Percentiles rank a stretch among this genome's conserved stretches.
phyloP scores from a whole-genome alignment of 805 yeast species.

The Starmera caribaea region DNA sequence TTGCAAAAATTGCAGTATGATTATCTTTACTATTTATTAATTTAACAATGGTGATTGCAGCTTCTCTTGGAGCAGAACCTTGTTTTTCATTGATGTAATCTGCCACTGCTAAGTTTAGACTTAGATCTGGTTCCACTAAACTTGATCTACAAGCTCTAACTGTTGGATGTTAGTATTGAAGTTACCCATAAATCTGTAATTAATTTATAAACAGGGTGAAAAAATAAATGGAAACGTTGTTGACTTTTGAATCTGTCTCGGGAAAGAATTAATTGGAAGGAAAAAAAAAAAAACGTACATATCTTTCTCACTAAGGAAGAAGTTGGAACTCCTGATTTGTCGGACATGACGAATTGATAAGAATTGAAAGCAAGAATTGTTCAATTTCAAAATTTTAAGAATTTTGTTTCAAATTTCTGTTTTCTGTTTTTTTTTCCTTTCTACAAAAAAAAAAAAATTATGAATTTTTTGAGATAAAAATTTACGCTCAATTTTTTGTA shows the following conservation, averaged over 20 bases:
- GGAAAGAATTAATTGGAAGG: background rate
- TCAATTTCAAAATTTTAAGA: background rate
- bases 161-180: conserved; percentile 8
- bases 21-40: conserved; percentile 76
- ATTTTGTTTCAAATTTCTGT: background rate
- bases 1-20: conserved; percentile 75
- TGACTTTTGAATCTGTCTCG: background rate
- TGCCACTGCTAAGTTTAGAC: conserved; percentile 83
- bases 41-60: conserved; percentile 77
- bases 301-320: conserved; percentile 32
- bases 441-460: no score
- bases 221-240: conserved; percentile 2
- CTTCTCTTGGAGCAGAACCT: conserved; percentile 85
- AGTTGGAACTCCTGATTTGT: conserved; percentile 13
- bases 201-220: conserved; percentile 3
- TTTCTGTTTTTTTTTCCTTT: background rate
- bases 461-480: no score
- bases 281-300: conserved; percentile 14
- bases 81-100: conserved; percentile 90
- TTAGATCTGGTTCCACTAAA: conserved; percentile 76
- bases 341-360: conserved; percentile 1
- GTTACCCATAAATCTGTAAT: conserved; percentile 1
- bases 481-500: no score
- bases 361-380: no score
- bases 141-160: conserved; percentile 85